Base-by-base conservation (phyloP, 495 filamentous ascomycete genomes). In the Aspergillus biplanus region DNA sequence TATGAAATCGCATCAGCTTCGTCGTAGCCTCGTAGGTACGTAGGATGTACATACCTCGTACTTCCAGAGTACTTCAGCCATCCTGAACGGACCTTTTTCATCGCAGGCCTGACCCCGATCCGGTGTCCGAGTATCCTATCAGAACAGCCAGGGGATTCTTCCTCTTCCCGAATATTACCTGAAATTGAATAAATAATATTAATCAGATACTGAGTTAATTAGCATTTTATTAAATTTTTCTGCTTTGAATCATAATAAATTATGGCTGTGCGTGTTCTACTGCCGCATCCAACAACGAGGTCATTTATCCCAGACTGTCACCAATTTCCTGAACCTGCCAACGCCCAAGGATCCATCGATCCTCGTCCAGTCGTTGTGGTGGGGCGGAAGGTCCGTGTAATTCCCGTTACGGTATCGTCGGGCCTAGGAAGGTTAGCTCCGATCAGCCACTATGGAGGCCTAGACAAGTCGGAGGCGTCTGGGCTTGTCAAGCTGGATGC, bases 361-460 rank as follows among this genome's bases (percentile, higher is more conserved):
- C 48, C 42, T 33, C 33, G 42, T 42, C 54, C 53, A 56, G 52
- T 57, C 44, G 56, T 34, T 9, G 27, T 9, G 52, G 56, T 27
- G 56, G 21, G 33, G 37, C 32, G 21, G n/a, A 58, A 63, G 61
- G 64, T 42, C 67, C 61, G 67, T 69, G 67, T 69, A 65, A 65
- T 63, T 47, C 59, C 50, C 54, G 52, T 60, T 64, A 61, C 64
- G 50, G 64, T 59, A 62, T 64, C 50, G 64, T 55, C 33, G 42
- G 50, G 33, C 33, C 47, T 49, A 31, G 52, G 50, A 50, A 47
- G 48, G 39, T 42, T 58, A 62, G 63, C 61, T 54, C 64, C 57
- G 67, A 69, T 69, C 65, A 67, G 62, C 67, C 67, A 69, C 64
- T 64, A 67, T 65, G 39, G 46, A 48, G 67, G 67, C 57, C 67